phyloP scores from a whole-genome alignment of 164 flowering plant genomes.

The Chimonanthus salicifolius region DNA sequence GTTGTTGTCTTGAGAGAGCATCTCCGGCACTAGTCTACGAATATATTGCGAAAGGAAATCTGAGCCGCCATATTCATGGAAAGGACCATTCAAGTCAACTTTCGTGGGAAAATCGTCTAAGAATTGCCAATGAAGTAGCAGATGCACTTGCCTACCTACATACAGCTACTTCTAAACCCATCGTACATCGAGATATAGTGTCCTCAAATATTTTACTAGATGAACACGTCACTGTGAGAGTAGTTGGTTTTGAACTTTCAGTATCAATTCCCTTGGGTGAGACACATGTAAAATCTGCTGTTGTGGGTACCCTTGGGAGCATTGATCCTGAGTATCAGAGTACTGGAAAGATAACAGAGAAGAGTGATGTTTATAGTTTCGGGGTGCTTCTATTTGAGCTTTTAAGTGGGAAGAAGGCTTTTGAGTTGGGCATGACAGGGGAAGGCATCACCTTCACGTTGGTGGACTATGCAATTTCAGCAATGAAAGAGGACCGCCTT shows the following conservation, averaged over 20 bases:
- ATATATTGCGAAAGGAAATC: too few species aligned
- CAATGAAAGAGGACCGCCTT: too few species aligned
- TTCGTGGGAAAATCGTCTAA: too few species aligned
- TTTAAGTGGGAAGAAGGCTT: slow-evolving; percentile 40
- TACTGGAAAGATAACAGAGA: slow-evolving; percentile 15
- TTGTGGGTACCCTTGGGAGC: slow-evolving; percentile 62
- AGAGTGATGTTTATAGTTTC: neutral
- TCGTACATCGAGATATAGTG: slow-evolving; percentile 34
- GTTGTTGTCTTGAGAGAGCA: too few species aligned
- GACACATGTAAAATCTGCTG: slow-evolving; percentile 46
- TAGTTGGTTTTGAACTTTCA: slow-evolving; percentile 20
- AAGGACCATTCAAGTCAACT: too few species aligned
- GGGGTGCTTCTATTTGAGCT: slow-evolving; percentile 25
- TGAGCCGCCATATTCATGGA: too few species aligned
- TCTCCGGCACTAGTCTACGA: too few species aligned
- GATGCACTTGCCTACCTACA: slow-evolving; percentile 48
- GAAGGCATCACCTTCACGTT: too few species aligned
- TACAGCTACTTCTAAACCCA: slow-evolving; percentile 37
- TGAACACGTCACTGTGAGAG: slow-evolving; percentile 37
- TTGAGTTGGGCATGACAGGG: neutral
- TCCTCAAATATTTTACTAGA: slow-evolving; percentile 48
- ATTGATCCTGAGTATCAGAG: slow-evolving; percentile 59
- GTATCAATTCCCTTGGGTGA: too few species aligned
- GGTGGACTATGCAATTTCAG: too few species aligned
- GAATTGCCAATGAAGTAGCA: slow-evolving; percentile 10